phyloP scores from a whole-genome alignment of 2,329 filamentous ascomycete species.

The Hirsutella rhossiliensis region DNA sequence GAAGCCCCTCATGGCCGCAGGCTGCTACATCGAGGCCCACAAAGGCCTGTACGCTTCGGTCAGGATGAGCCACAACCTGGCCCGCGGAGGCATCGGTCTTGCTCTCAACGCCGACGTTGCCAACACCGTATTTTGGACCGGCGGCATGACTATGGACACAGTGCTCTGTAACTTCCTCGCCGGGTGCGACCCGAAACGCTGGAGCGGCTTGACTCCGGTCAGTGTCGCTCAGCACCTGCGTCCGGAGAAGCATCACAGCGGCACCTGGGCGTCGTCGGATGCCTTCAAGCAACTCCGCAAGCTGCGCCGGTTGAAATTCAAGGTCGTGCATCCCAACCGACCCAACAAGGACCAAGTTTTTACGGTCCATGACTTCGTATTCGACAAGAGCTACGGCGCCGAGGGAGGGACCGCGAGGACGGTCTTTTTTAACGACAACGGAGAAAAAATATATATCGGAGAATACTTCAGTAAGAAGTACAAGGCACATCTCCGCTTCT shows the following conservation, averaged over 20 bases:
- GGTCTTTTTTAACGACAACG: slow-evolving; percentile 42
- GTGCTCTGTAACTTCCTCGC: slow-evolving; percentile 22
- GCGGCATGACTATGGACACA: slow-evolving; percentile 23
- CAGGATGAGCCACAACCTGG: slow-evolving; percentile 49
- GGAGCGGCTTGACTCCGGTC: slow-evolving; percentile 10
- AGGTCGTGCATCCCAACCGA: slow-evolving; percentile 37
- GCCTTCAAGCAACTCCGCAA: slow-evolving; percentile 42
- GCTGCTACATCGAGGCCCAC: slow-evolving; percentile 56
- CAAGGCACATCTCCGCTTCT: slow-evolving; percentile 31
- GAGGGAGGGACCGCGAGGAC: slow-evolving; percentile 37
- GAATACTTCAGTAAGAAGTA: slow-evolving; percentile 48
- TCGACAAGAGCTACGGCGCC: slow-evolving; percentile 26
- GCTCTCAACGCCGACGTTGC: slow-evolving; percentile 84
- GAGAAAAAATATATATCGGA: slow-evolving; percentile 31
- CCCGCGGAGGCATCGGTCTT: slow-evolving; percentile 46
- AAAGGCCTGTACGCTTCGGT: slow-evolving; percentile 87
- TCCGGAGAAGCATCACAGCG: slow-evolving; percentile 18
- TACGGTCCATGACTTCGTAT: slow-evolving; percentile 38
- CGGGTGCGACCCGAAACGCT: slow-evolving; percentile 16
- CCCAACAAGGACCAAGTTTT: slow-evolving; percentile 34
- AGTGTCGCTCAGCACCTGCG: slow-evolving; percentile 18
- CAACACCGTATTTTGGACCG: slow-evolving; percentile 78
- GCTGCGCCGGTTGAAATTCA: slow-evolving; percentile 43
- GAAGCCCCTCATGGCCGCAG: slow-evolving; percentile 39
- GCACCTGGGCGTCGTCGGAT: slow-evolving; percentile 28